Base-by-base conservation (phyloP, 2,329 filamentous ascomycete genomes). In the Niveomyces coronatus region DNA sequence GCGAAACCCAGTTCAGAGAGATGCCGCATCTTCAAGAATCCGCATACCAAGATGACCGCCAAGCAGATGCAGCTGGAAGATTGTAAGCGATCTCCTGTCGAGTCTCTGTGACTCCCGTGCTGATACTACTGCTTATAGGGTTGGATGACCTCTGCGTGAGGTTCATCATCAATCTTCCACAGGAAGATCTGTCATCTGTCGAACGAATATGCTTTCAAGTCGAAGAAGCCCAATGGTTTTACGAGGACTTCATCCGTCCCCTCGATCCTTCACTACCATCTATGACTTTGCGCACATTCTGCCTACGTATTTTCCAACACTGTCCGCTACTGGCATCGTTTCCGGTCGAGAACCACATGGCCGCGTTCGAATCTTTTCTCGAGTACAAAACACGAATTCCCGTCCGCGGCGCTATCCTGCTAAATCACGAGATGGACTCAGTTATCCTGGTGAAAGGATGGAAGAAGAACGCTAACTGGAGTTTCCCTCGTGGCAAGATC, bases 201-300 rank as follows among this genome's bases (percentile, higher is more conserved):
- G 85, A 87, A 56, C 82, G 91, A 55, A 91, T 98, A 63, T 96
- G 89, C 64, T 98, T 98, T 60, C 88, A 96, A 64, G 84, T 98
- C 50, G 91, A 98, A 63, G 93, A 98, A 64, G 91, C 91, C 52
- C 93, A 98, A 78, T 98, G 91, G 91, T 98, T 94, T 64, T 98
- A 98, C 75, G 91, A 98, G 69, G 91, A 98, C 63, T 98, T 98
- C 57, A 86, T 98, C 58, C 85, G 91, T 33, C 88, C 89, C 27
- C 70, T 91, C 46, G 84, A 95, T 60, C 81, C 87, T 37, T 73
- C 73, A 27, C 71, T 98, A 9, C 91, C 91, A 4, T 87, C 83
- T 39, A 82, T 96, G 70, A 77, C 79, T 31, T 72, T 98, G 23
- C 80, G 85, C 48, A 79, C 72, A 36, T 98, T 98, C 62, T 89